Evolutionary conservation across 768 basidiomycete species (phyloP), one percentile per base, ranked within the genome.

Genomic region (Russula foetens): DNA sequence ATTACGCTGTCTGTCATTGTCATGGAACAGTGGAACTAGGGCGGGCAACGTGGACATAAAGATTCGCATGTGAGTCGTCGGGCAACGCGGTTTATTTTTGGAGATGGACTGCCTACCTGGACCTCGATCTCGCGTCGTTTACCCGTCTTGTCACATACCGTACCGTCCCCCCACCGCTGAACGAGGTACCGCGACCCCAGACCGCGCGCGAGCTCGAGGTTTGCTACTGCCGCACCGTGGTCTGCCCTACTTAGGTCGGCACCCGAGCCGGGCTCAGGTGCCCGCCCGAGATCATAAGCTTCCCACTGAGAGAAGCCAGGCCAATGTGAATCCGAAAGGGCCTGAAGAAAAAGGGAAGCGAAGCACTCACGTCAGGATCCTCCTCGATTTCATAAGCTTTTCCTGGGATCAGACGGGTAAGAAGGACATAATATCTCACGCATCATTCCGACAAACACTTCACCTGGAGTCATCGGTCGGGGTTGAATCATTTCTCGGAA

Each of bases 1-100:
- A 90, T 80, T 67, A 98, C 91, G 38, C 82, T 84, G 75, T 98
- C 94, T 44, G 90, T 84, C 77, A 90, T 92, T 55, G 90, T 88
- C 90, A 92, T 92, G 63, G 92, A 92, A 73, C 94, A 98, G 73
- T 98, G 94, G 71, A 93, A 95, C 90, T 95, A 63, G 19, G 38
- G 54, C 31, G 38, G 52, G 35, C 38, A 23, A 58, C 23, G 23
- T 48, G 54, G 41, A 58, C 71, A 62, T 43, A n/a, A n/a, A 58
- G 63, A 53, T 38, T 46, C 58, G 56, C 48, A 58, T 38, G 46
- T n/a, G 41, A 51, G 49, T 24, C 38, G 49, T 24, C 38, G 50
- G 48, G 41, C n/a, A 11, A 61, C 35, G 28, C 44, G n/a, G n/a
- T n/a, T n/a, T n/a, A 26, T 21, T 24, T 7, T 29, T 23, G 7